Base-by-base conservation (phyloP, 192 early-diverging fungal genomes). In the Glomus cerebriforme region DNA sequence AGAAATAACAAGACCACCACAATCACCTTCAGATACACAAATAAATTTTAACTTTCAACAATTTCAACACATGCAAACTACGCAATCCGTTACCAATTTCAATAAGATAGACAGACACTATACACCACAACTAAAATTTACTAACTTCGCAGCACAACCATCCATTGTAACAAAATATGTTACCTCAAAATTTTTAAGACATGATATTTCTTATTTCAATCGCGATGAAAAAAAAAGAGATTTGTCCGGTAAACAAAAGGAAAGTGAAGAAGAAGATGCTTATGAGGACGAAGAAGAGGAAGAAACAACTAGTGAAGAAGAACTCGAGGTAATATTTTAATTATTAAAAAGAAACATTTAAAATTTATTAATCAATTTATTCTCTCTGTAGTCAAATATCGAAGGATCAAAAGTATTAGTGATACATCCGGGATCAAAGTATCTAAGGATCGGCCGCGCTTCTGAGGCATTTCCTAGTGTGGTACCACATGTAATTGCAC, bases 351-450 rank as follows among this genome's bases (percentile, higher is more conserved):
- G 29, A 19, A 35, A 54, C 8, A n/a, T n/a, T n/a, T n/a, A n/a
- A 19, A 19, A 12, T 47, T 54, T 19, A 15, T 19, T 19, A 5
- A 19, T 19, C 47, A n/a, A 26, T 4, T 80, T 69, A 39, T 15
- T 17, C 35, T 24, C 59, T 72, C 1, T 29, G 12, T 82, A 91
- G 84, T 84, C 88, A 17, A 86, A 86, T 27, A 73, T 76, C 34
- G 88, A 89, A 81, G 86, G 85, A 68, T 80, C 82, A 13, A 92
- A 95, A 79, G 89, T 93, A 22, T 88, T 97, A 74, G 91, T 97
- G 19, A 94, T 97, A 71, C 93, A 97, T 59, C 91, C 96, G 3
- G 96, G 96, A 58, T 97, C 96, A 66, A 85, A 91, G 65, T 90
- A 90, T 81, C 83, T 97, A 62, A 86, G 93, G 49, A 90, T 97